phyloP scores from a whole-genome alignment of 2,329 filamentous ascomycete species.

The Fusarium subtropicale region DNA sequence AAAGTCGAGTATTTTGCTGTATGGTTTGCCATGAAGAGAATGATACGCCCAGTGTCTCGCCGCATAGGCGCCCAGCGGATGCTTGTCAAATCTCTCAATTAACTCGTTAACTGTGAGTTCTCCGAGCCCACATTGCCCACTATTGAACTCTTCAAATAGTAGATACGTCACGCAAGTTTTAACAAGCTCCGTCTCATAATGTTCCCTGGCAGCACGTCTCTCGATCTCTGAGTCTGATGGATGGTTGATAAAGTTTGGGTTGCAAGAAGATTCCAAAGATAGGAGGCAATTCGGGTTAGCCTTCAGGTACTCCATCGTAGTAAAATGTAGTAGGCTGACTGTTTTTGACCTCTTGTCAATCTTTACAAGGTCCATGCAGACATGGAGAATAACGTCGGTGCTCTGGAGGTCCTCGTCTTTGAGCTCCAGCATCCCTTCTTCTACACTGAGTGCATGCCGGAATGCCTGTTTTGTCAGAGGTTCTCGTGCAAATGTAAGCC shows the following conservation, averaged over 20 bases:
- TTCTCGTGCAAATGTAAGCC: not conserved
- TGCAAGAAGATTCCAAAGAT: not conserved
- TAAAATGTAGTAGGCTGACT: not conserved
- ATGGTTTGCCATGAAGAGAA: not conserved
- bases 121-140: not conserved
- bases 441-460: not conserved
- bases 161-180: not conserved
- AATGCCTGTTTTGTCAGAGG: fast-evolving
- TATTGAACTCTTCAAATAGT: not conserved
- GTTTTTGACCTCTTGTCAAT: not conserved
- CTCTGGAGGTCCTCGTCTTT: not conserved
- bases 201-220: fast-evolving
- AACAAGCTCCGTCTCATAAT: not conserved
- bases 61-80: not conserved
- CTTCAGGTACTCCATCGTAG: not conserved
- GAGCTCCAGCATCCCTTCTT: not conserved
- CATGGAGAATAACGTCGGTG: not conserved
- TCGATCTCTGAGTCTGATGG: not conserved
- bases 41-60: not conserved
- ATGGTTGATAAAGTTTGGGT: fast-evolving
- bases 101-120: too few relatives aligned
- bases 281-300: not conserved
- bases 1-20: not conserved
- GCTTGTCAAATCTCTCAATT: not conserved
- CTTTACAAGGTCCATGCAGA: not conserved